These are phyloP conservation scores for Pestalotiopsis sp. DNA, from an alignment of 2,329 filamentous ascomycete genomes.

Conservation along the genomic window DNA sequence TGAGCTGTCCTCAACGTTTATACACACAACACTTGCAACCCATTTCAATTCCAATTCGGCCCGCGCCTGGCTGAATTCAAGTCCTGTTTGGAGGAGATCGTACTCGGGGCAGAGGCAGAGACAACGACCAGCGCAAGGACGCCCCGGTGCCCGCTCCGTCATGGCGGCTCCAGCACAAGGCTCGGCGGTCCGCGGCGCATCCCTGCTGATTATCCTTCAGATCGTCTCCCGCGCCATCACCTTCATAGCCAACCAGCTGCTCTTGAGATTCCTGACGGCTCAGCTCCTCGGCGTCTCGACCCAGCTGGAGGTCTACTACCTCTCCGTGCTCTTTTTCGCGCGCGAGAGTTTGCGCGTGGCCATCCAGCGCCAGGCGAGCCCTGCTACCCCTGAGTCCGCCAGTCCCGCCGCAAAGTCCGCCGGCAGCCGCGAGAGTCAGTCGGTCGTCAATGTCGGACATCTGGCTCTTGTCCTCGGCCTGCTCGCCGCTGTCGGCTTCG, in stretches of 20 bases:
- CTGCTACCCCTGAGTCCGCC: slow-evolving; percentile 20
- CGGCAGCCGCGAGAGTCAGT: slow-evolving; percentile 57
- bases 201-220: slow-evolving; percentile 86
- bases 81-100: not conserved
- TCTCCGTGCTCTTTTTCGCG: slow-evolving; percentile 92
- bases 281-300: slow-evolving; percentile 82
- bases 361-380: slow-evolving; percentile 71
- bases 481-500: slow-evolving; percentile 65
- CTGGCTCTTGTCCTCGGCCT: slow-evolving; percentile 72
- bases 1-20: not conserved
- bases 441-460: slow-evolving; percentile 87
- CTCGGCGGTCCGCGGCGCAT: slow-evolving; percentile 68
- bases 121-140: not conserved
- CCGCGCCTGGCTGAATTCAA: not conserved
- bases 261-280: slow-evolving; percentile 86
- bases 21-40: not conserved
- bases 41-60: not conserved
- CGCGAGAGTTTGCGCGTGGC: slow-evolving; percentile 91
- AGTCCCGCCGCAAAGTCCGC: slow-evolving; percentile 23
- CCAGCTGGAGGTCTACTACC: slow-evolving; percentile 90
- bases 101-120: not conserved
- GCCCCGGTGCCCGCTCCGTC: not conserved
- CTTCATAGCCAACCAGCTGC: slow-evolving; percentile 88
- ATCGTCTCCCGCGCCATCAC: slow-evolving; percentile 85
- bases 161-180: slow-evolving; percentile 16